These are phyloP conservation scores for Capsicum baccatum DNA, from an alignment of 257 asterid genomes.

Conservation along the genomic window DNA sequence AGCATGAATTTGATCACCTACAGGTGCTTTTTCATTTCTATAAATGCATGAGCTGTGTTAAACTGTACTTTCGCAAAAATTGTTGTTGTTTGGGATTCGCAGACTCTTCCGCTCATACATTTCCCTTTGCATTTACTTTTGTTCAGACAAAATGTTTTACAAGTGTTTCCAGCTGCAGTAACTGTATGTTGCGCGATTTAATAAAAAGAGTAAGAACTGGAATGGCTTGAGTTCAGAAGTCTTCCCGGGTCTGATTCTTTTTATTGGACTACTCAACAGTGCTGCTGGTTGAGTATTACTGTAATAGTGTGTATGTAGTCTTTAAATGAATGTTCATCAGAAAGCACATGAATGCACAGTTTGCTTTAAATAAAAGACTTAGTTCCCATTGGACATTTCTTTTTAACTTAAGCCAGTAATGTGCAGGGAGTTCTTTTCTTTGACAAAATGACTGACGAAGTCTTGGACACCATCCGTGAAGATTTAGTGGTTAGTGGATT, in stretches of 20 bases:
- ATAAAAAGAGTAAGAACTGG: not conserved
- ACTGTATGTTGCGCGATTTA: not conserved
- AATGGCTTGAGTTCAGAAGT: conserved; percentile 5
- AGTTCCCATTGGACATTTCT: conserved; percentile 20
- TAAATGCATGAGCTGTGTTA: not conserved
- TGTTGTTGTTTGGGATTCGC: not conserved
- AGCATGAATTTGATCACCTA: conserved; percentile 93
- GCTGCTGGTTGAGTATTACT: not conserved
- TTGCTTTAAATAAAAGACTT: not conserved
- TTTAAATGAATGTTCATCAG: conserved; percentile 5
- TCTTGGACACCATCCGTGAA: conserved; percentile 69
- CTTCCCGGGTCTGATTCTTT: not conserved
- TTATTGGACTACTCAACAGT: not conserved
- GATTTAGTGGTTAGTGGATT: conserved; percentile 64
- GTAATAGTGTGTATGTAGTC: conserved; percentile 11
- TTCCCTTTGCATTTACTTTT: conserved; percentile 21
- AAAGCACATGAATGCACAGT: not conserved
- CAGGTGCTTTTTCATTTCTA: conserved; percentile 54
- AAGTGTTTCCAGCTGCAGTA: conserved; percentile 21
- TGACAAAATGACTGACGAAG: conserved; percentile 84
- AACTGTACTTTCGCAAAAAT: not conserved
- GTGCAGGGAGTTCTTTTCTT: conserved; percentile 91
- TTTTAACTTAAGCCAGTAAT: not conserved
- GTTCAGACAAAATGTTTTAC: not conserved
- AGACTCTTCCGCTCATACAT: conserved; percentile 64